Base-by-base conservation (phyloP, 2,329 filamentous ascomycete species). In the Atkinsonella texensis region DNA sequence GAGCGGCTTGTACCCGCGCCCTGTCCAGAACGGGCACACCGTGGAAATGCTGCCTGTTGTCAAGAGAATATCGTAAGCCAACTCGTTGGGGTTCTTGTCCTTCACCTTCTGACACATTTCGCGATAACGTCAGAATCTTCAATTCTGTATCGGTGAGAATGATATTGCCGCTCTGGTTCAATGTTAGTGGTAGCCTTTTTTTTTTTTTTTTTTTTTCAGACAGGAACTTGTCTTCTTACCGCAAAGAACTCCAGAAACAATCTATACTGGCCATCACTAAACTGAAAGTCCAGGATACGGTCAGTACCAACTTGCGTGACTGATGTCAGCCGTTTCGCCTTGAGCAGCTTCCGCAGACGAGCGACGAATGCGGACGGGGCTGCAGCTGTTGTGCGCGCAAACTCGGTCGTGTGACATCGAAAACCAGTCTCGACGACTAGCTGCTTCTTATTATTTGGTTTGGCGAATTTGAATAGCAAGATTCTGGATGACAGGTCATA, bases 401-500 rank as follows among this genome's bases (percentile, higher is more conserved):
- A 98, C 60, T 85, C 83, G 33, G 93, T 97, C 53, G 97, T 75
- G 65, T 98, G 93, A 68, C 89, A 94, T 64, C 93, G 89, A 68
- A 98, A 98, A 32, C 93, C 93, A 1, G 88, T 93, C 66, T 98
- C 93, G 60, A 98, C 82, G 49, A 98, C 75, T 31, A 98, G 76
- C 66, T 97, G 91, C 65, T 93, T 85, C 68, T 90, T 89, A 58
- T 84, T 79, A 63, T 91, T 84, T 43, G 91, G 89, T 66, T 93
- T 95, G 51, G 89, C 83, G 64, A 98, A 93, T 65, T 96, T 97
- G 68, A 98, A 79, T 28, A 97, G 83, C 63, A 97, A 88, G 63
- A 97, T 96, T 64, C 91, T 89, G 57, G 89, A 89, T 56, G 89
- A 95, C 54, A 98, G 81, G 67, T 98, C 93, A 72, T 98, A 97